Base-by-base conservation (phyloP, 2,329 filamentous ascomycete genomes). In the Blastomyces percursus region DNA sequence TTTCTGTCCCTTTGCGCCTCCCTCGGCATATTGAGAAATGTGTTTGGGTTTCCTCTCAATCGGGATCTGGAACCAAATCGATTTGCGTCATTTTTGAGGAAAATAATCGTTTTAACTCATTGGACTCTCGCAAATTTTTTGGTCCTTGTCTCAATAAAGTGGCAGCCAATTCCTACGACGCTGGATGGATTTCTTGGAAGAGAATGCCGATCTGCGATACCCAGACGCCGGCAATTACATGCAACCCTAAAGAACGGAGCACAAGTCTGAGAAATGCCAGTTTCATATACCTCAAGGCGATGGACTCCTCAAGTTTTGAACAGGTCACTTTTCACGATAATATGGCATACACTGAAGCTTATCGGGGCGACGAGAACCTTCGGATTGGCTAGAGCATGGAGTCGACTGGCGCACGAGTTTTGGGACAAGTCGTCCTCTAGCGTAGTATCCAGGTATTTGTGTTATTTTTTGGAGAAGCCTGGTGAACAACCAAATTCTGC, bases 141-240 rank as follows among this genome's bases (percentile, higher is more conserved):
- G 30, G 40, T 35, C 24, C 24, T 59, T 42, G 27, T 46, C 42
- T 67, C 54, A 66, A 66, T 51, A 67, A 69, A 96, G 90, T 76
- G 92, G 92, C 30, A 91, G 89, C 75, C 81, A 81, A 63, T 97
- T 96, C 72, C 81, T 97, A 65, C 91, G 90, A 75, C 82, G 82
- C 65, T 97, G 93, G 94, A 96, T 96, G 90, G 84, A 82, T 11
- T 93, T 88, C 73, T 80, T 97, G 38, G 93, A 97, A 75, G 90
- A 96, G 66, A 80, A 96, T 70, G 89, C 91, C 8, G 93, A 97
- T 77, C 77, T 97, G 68, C 82, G 94, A 71, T 97, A 96, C 76
- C 91, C 93, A 2, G 89, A 94, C 71, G 71, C 74, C 12, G 70
- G 72, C 40, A 74, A 77, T 58, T 65, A 76, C 21, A 68, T 76